Percentiles rank a stretch among this genome's conserved stretches.
phyloP scores from a whole-genome alignment of 2,329 filamentous ascomycete genomes.

The Penicillium sp. region DNA sequence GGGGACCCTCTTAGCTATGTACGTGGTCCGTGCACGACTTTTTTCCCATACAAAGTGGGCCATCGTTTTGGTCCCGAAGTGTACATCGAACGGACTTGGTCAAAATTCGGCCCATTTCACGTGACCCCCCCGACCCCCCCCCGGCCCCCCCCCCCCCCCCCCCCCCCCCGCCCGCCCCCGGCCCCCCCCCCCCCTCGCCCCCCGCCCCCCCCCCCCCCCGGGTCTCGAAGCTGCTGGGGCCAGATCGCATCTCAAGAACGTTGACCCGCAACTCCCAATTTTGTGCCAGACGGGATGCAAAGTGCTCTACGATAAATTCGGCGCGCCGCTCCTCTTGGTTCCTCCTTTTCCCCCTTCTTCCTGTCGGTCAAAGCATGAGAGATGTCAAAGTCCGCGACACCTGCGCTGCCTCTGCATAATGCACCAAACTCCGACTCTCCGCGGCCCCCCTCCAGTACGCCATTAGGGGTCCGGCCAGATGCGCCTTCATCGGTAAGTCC shows the following conservation, averaged over 20 bases:
- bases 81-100: too few species aligned
- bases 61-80: too few species aligned
- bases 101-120: too few species aligned
- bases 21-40: too few species aligned
- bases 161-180: too few species aligned
- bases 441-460: conserved; percentile 33
- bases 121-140: too few species aligned
- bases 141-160: too few species aligned
- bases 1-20: too few species aligned
- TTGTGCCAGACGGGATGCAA: conserved; percentile 32
- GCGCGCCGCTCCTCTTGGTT: conserved; percentile 10
- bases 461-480: conserved; percentile 32
- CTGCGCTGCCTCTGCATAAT: conserved; percentile 61
- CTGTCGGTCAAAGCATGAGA: conserved; percentile 48
- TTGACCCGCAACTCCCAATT: conserved; percentile 14
- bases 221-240: conserved; percentile 27
- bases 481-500: conserved; percentile 39
- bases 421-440: conserved; percentile 38
- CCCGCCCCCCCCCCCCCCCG: too few species aligned
- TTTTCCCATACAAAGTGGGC: too few species aligned
- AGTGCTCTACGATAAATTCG: conserved; percentile 21
- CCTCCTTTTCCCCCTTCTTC: conserved; percentile 7
- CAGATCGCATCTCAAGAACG: conserved; percentile 35
- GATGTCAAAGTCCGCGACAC: conserved; percentile 64
- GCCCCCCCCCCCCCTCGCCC: too few species aligned